A percentile compares a stretch with the other conserved stretches of the same genome.
Conservation (phyloP, 1,284 basidiomycete genomes). For the Sporisorium iseilematis-ciliati region DNA sequence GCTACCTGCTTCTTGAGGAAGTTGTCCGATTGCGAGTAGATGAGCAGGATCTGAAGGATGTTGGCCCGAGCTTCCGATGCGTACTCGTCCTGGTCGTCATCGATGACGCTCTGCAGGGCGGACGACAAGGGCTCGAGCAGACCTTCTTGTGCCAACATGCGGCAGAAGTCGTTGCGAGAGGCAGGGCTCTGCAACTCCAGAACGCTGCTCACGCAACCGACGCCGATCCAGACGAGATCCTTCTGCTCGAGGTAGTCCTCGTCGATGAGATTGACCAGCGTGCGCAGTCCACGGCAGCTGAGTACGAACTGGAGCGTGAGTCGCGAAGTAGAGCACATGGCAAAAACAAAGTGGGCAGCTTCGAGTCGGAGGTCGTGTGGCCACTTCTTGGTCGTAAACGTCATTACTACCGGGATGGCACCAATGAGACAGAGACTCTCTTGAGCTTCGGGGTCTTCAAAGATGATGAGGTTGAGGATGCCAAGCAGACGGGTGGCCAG, state of each 20-base stretch:
- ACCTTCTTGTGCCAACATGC: conserved; percentile 96
- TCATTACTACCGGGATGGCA: conserved; percentile 71
- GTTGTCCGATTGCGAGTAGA: conserved; percentile 93
- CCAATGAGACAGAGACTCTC: conserved; percentile 96
- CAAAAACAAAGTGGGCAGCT: conserved; percentile 91
- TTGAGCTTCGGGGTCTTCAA: conserved; percentile 83
- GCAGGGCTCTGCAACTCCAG: conserved; percentile 93
- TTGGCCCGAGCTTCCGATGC: conserved; percentile 82
- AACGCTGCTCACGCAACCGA: conserved; percentile 93
- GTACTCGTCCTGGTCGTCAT: conserved; percentile 75
- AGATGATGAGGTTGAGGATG: conserved; percentile 90
- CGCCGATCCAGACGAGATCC: conserved; percentile 90
- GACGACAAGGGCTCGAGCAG: conserved; percentile 90
- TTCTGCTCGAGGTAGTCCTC: conserved; percentile 90
- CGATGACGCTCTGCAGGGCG: conserved; percentile 87
- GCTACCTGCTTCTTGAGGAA: conserved; percentile 91
- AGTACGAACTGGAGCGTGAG: conserved; percentile 75
- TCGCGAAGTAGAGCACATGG: conserved; percentile 90
- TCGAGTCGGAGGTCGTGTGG: conserved; percentile 92
- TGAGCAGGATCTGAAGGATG: conserved; percentile 88
- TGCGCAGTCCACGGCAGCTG: conserved; percentile 91
- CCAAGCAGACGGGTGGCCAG: conserved; percentile 85
- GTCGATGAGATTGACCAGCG: conserved; percentile 93
- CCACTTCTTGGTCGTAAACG: conserved; percentile 93
- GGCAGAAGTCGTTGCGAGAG: conserved; percentile 96